phyloP scores from a whole-genome alignment of 2,329 filamentous ascomycete genomes.

The Grosmannia clavigera region DNA sequence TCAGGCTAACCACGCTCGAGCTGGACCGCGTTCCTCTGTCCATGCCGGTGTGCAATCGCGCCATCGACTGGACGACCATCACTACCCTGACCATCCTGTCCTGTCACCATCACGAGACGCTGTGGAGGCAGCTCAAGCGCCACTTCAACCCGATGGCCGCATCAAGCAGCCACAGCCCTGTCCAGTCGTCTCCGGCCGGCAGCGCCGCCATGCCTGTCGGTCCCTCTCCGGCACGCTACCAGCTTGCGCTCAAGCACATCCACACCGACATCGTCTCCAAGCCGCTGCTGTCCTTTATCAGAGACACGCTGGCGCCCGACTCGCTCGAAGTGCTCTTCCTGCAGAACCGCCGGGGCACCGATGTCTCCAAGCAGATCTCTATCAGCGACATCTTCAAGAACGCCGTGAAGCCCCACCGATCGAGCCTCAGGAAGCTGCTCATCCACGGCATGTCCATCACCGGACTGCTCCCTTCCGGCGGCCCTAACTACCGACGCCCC shows the following conservation, averaged over 20 bases:
- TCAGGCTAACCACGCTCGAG: constrained; percentile 60
- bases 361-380: constrained; percentile 38
- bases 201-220: background rate
- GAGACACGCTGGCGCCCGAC: constrained; percentile 66
- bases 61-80: constrained; percentile 62
- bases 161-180: constrained; percentile 13
- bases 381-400: constrained; percentile 61
- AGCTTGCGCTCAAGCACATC: constrained; percentile 57
- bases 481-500: constrained; percentile 41
- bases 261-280: constrained; percentile 63
- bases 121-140: constrained; percentile 61
- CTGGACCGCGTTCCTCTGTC: constrained; percentile 66
- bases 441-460: constrained; percentile 53
- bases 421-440: constrained; percentile 59
- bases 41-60: constrained; percentile 54
- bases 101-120: constrained; percentile 58
- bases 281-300: constrained; percentile 60
- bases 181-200: constrained; percentile 6
- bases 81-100: constrained; percentile 62
- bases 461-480: constrained; percentile 24
- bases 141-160: constrained; percentile 38
- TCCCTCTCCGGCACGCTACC: constrained; percentile 32
- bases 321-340: constrained; percentile 68
- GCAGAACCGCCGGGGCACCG: constrained; percentile 48
- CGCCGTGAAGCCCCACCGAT: constrained; percentile 56